These are phyloP conservation scores for Nigrospora osmanthi DNA, from an alignment of 2,329 filamentous ascomycete species.

Conservation along the genomic window DNA sequence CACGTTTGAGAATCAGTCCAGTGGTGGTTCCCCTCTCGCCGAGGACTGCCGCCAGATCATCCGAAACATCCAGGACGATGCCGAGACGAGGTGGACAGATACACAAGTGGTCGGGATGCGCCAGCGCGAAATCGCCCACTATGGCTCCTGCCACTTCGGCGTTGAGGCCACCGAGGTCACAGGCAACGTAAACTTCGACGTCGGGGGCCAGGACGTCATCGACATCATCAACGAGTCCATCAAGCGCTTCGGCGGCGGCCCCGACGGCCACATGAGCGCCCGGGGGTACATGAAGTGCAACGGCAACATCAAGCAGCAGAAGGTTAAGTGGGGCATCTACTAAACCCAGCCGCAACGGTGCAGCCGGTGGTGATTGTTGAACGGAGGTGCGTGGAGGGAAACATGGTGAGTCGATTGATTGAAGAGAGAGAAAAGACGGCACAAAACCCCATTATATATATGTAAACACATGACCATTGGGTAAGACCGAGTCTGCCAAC, in stretches of 20 bases:
- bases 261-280: slow-evolving; percentile 20
- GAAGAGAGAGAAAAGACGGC: too few species aligned
- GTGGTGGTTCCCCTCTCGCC: slow-evolving; percentile 22
- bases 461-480: too few species aligned
- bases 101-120: slow-evolving; percentile 5
- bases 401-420: too few species aligned
- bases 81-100: slow-evolving; percentile 6
- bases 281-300: slow-evolving; percentile 23
- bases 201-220: slow-evolving; percentile 21
- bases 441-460: too few species aligned
- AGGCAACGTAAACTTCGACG: slow-evolving; percentile 19
- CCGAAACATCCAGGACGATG: slow-evolving; percentile 20
- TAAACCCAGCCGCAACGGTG: background rate
- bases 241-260: slow-evolving; percentile 14
- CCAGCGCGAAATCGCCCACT: slow-evolving; percentile 13
- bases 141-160: slow-evolving; percentile 23
- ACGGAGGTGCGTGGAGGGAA: too few species aligned
- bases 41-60: slow-evolving; percentile 25
- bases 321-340: slow-evolving; percentile 13
- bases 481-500: too few species aligned
- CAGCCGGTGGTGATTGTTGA: too few species aligned
- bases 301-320: slow-evolving; percentile 9
- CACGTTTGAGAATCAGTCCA: slow-evolving; percentile 24
- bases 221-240: slow-evolving; percentile 24
- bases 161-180: slow-evolving; percentile 13